Evolutionary conservation across 129 eudicot genomes (phyloP).

Genomic region (Mikania micrantha): DNA sequence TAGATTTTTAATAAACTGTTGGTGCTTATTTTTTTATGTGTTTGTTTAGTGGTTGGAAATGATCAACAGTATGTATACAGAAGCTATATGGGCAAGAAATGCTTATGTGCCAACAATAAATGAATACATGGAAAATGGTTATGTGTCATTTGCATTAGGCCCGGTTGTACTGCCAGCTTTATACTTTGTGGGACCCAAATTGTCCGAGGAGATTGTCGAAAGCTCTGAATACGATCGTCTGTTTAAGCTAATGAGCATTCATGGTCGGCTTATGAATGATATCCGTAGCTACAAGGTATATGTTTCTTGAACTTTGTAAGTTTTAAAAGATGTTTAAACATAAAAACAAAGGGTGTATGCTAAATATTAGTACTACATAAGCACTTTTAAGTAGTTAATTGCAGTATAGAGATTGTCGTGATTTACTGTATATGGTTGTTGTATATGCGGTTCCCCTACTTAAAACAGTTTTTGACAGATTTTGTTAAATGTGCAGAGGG

Average conservation of each 20-base stretch:
- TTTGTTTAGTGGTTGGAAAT: conserved; percentile 67
- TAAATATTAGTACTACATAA: background rate
- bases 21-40: background rate
- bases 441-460: background rate
- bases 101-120: conserved; percentile 46
- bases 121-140: conserved; percentile 75
- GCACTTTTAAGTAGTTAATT: background rate
- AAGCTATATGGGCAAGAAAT: conserved; percentile 59
- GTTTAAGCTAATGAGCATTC: conserved; percentile 63
- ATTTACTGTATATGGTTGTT: no score
- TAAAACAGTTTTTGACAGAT: background rate
- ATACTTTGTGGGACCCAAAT: conserved; percentile 71
- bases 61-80: conserved; percentile 63
- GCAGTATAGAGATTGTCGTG: background rate
- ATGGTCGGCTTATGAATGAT: conserved; percentile 87
- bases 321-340: background rate
- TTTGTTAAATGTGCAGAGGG: conserved; percentile 50
- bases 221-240: conserved; percentile 48
- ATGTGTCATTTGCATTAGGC: conserved; percentile 83
- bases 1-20: background rate
- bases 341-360: background rate
- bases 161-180: conserved; percentile 85
- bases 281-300: conserved; percentile 66
- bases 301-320: background rate
- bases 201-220: conserved; percentile 51